phyloP scores from a whole-genome alignment of 176 grass and related monocot genomes.

The Aegilops bicornis region DNA sequence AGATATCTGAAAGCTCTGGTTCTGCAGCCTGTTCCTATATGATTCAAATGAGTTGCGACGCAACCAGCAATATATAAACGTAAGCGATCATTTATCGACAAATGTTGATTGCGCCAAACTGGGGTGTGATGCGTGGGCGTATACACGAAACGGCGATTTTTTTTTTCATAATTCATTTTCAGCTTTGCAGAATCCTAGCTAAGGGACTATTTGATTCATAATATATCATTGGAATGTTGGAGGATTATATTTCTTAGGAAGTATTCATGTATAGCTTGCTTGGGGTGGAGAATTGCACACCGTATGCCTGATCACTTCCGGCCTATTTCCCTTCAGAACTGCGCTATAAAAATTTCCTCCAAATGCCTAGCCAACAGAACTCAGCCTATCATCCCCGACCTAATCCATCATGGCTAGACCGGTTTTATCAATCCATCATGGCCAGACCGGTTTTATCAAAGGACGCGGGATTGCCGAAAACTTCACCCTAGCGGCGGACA shows the following conservation, averaged over 20 bases:
- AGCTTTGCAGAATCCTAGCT: background rate
- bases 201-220: background rate
- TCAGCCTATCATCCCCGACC: no score
- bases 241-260: no score
- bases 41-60: background rate
- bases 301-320: no score
- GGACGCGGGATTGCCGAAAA: no score
- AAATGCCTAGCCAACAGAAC: no score
- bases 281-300: no score
- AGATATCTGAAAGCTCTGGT: background rate
- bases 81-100: constrained; percentile 10
- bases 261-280: background rate
- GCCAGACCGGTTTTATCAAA: no score
- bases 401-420: no score
- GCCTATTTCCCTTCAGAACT: no score
- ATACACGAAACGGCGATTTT: background rate
- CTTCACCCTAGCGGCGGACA: no score
- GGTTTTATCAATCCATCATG: no score
- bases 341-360: no score
- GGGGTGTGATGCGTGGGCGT: background rate
- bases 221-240: background rate
- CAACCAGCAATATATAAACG: constrained; percentile 8
- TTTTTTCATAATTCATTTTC: background rate
- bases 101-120: background rate
- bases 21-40: background rate